A percentile compares a stretch with the other conserved stretches of the same genome.
phyloP scores from a whole-genome alignment of 2,329 filamentous ascomycete species.

The Alternaria metachromatica region DNA sequence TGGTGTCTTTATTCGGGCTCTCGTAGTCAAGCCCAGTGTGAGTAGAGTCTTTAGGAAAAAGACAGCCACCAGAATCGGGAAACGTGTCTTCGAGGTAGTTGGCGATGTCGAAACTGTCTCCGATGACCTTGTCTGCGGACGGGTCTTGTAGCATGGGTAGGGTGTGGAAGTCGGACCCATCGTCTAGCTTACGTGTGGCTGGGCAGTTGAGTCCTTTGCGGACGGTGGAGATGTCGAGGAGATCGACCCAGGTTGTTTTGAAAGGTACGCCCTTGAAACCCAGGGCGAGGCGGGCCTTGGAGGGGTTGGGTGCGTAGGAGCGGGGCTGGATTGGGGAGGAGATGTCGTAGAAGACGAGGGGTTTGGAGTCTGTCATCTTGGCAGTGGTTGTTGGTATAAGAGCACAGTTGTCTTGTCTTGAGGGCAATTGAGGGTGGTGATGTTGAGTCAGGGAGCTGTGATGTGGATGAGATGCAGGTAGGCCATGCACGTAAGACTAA shows the following conservation, averaged over 20 bases:
- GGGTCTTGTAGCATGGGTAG: slow-evolving; percentile 64
- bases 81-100: slow-evolving; percentile 63
- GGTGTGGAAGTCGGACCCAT: slow-evolving; percentile 66
- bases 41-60: slow-evolving; percentile 54
- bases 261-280: slow-evolving; percentile 59
- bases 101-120: slow-evolving; percentile 72
- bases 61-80: slow-evolving; percentile 54
- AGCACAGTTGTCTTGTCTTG: background rate
- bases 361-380: slow-evolving; percentile 31
- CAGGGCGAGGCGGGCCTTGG: slow-evolving; percentile 59
- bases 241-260: slow-evolving; percentile 59
- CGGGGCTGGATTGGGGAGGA: slow-evolving; percentile 47
- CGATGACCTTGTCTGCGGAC: slow-evolving; percentile 52
- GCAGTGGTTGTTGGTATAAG: background rate
- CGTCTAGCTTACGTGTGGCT: slow-evolving; percentile 61
- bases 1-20: slow-evolving; percentile 34
- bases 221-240: slow-evolving; percentile 57
- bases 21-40: slow-evolving; percentile 32
- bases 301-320: slow-evolving; percentile 59
- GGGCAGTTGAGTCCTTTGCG: slow-evolving; percentile 57
- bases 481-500: background rate
- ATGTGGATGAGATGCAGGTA: background rate
- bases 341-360: slow-evolving; percentile 58
- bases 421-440: background rate
- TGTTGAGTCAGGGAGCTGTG: background rate